Percentiles rank a stretch among this genome's conserved stretches.
phyloP scores from a whole-genome alignment of 163 green algal species.

The Picocystis sp. region DNA sequence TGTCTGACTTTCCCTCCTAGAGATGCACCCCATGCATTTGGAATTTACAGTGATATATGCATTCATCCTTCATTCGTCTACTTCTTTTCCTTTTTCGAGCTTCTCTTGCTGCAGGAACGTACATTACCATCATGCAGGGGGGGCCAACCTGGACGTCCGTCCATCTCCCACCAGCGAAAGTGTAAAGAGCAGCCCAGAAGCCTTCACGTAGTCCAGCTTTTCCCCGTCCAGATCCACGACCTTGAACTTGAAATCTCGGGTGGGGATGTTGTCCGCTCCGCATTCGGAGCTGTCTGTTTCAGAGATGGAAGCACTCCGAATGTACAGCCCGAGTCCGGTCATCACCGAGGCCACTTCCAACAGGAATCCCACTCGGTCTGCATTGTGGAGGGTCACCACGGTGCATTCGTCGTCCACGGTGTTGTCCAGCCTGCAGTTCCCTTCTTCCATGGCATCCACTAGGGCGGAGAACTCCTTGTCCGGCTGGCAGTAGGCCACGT shows the following conservation, averaged over 20 bases:
- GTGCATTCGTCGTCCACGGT: conserved; percentile 5
- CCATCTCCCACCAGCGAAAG: conserved; percentile 4
- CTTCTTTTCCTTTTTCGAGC: too few relatives aligned
- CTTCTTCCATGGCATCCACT: not conserved
- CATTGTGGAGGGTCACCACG: conserved; percentile 5
- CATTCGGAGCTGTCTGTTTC: not conserved
- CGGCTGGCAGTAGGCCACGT: conserved; percentile 4
- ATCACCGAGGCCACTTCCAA: conserved; percentile 7
- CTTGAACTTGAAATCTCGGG: conserved; percentile 7
- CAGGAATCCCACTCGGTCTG: conserved; percentile 6
- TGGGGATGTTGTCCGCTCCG: not conserved
- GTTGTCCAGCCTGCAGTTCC: conserved; percentile 8
- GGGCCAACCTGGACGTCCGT: too few relatives aligned
- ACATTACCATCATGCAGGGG: too few relatives aligned
- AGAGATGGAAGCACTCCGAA: conserved; percentile 2
- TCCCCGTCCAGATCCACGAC: conserved; percentile 4
- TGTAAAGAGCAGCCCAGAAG: conserved; percentile 5
- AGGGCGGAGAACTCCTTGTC: not conserved
- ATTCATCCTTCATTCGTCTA: too few relatives aligned
- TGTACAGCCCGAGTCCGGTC: conserved; percentile 7
- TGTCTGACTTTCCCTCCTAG: too few relatives aligned
- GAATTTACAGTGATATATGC: too few relatives aligned
- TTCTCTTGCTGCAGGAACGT: too few relatives aligned
- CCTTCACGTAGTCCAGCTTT: conserved; percentile 9
- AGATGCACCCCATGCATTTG: too few relatives aligned